Base-by-base conservation (phyloP, 345 rosid genomes). In the Eucalyptus regnans region DNA sequence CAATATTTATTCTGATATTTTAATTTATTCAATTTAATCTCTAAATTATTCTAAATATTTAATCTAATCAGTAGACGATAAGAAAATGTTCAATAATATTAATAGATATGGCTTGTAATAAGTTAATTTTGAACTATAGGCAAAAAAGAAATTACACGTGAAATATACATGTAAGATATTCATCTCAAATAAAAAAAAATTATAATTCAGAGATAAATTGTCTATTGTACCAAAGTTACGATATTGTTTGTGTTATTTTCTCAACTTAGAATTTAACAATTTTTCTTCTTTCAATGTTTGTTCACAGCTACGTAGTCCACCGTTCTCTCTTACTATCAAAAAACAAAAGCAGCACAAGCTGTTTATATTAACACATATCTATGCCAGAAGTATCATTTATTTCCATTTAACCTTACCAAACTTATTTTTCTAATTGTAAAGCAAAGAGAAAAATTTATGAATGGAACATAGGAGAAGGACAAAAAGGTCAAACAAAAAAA, bases 151-250 rank as follows among this genome's bases (percentile, higher is more conserved):
- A 27, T 12, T 60, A 27, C 1, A 27, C 2, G 4, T 60, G 15
- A 60, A 60, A 27, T 60, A 11, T 27, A 6, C 4, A 27, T 1
- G 31, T 27, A 60, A 27, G 31, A 27, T 60, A 60, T 60, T 27
- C 2, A 60, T 60, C 7, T 27, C 68, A 60, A 60, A 60, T 60
- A 29, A 52, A 60, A 60, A 37, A 37, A 37, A 5, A 27, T 23
- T 10, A 25, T 23, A 58, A 58, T 58, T 58, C 3, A 58, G 13
- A 25, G n/a, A 58, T 25, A 25, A 25, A 58, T 58, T 58, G 27
- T 23, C 25, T 9, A 58, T 2, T 10, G 1, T 58, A 3, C 27
- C 2, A 10, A 25, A 23, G 13, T 23, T 58, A 25, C 0, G n/a
- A 10, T 6, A 58, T 58, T 5, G 7, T 9, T 58, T 58, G 64